Base-by-base conservation (phyloP, 169 alveolate genomes). In the Cystoisospora suis region DNA sequence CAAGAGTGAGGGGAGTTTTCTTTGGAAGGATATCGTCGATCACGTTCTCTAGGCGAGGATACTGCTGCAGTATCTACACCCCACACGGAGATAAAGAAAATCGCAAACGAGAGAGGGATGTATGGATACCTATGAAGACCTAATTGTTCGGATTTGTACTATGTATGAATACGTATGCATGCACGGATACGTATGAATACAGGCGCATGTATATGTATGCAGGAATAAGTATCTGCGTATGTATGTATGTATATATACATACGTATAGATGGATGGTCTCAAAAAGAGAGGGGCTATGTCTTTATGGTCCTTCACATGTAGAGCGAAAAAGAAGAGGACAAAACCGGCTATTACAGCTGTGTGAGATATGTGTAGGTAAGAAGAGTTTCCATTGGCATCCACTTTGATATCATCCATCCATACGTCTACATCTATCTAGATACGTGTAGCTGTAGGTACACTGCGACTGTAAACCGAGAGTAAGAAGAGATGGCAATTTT, bases 1-100 rank as follows among this genome's bases (percentile, higher is more conserved):
- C 97, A 80, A 95, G 92, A 59, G 94, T 93, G 34, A 96, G 69
- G n/a, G 96, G 86, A 4, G 95, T 95, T 90, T 96, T 97, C 94
- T 97, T 97, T 40, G 99, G 98, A 93, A 97, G 93, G 29, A 98
- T 96, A 49, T 95, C 97, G 58, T 97, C 98, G 87, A 96, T 94
- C 49, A 95, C 96, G 53, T 94, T 95, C 70, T 96, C 98, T 77
- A 97, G 93, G 34, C 96, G 95, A 0, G 98, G 98, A 42, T 92
- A 96, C 79, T 80, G 96, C 93, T 95, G 94, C 86, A 95, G 80
- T 53, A 97, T 90, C 93, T 92, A 88, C 36, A 80, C 65, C 44
- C 61, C 29, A 53, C 29, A 53, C 65, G 65, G 65, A 53, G 65
- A 23, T 12, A 23, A 53, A 53, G 65, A 2, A 56, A 17, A 6